Base-by-base conservation (phyloP, 2,329 filamentous ascomycete genomes). In the Fusarium torreyae region DNA sequence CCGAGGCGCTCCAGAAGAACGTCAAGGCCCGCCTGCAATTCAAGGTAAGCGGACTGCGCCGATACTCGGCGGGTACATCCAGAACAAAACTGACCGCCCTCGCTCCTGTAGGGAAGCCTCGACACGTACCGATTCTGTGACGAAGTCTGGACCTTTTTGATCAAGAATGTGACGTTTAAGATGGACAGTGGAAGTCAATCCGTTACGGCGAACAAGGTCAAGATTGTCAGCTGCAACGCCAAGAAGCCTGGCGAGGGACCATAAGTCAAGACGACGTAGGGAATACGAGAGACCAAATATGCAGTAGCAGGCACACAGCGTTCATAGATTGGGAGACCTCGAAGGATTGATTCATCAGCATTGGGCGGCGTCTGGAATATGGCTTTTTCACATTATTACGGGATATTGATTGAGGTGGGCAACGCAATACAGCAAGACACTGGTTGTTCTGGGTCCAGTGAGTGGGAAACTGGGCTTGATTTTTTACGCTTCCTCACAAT, bases 41-140 rank as follows among this genome's bases (percentile, higher is more conserved):
- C 86, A 99, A 99, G 92, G 94, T 97, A 83, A 78, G 72, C 50
- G 36, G 15, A 48, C 36, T 46, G n/a, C 38, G 51, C 52, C 26
- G 45, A 49, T 42, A 24, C 40, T 46, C 45, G 20, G 38, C 42
- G 31, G 22, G 15, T 11, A 17, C 40, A 15, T 22, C 4, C 33
- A 36, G 42, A 22, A 4, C 31, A 34, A 33, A 13, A 36, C 49
- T 69, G 34, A 69, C 28, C 33, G 36, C n/a, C 22, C 14, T 46
- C 24, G 17, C 34, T n/a, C 24, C 9, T 13, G 26, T 20, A 98
- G 95, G 96, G 96, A 48, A 96, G 97, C 78, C 90, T 99, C 68
- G 94, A 98, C 79, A 98, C 96, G 17, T 99, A 99, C 85, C 92
- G 96, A 74, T 99, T 99, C 87, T 99, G 96, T 84, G 96, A 99